Base-by-base conservation (phyloP, 2,329 filamentous ascomycete genomes). In the Fusarium gaditjirri region DNA sequence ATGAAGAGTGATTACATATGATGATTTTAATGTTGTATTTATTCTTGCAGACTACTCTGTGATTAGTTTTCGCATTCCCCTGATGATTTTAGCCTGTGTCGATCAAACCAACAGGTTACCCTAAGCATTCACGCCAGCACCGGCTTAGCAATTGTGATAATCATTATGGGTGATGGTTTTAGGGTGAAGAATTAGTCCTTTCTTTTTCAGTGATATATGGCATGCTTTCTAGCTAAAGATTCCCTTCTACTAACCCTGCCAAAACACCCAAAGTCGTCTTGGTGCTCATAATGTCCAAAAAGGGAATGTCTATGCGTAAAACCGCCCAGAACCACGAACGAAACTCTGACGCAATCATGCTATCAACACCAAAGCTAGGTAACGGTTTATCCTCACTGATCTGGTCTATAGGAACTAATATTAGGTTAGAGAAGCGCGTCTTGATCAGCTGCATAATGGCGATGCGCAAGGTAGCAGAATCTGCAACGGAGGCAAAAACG, bases 101-200 rank as follows among this genome's bases (percentile, higher is more conserved):
- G 31, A 36, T 52, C 3, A 12, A 27, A 21, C 6, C 6, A 5
- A 4, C 12, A 21, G 21, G 17, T 27, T 21, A 36, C 47, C 13
- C 12, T 17, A 52, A 27, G 23, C 1, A 11, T 9, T 27, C 1
- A 21, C 9, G 3, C 8, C 14, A 33, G 46, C 9, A 23, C n/a
- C 10, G 16, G 4, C 5, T n/a, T 7, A 23, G 11, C 21, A 3
- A 7, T 25, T 25, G 8, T 8, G 9, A 8, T 6, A 3, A 27
- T 17, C 2, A 8, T 49, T 2, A 35, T 6, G 5, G 11, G 31
- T 2, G 10, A 21, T 25, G 9, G n/a, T 0, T 16, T 1, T 8
- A 1, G 9, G 13, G 19, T 8, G 9, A 11, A 16, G 23, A n/a
- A n/a, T n/a, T n/a, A n/a, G n/a, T 27, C 8, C 10, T 25, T 35